Conservation (phyloP, 371 early-diverging fungal species). For the Vairimorpha ceranae region DNA sequence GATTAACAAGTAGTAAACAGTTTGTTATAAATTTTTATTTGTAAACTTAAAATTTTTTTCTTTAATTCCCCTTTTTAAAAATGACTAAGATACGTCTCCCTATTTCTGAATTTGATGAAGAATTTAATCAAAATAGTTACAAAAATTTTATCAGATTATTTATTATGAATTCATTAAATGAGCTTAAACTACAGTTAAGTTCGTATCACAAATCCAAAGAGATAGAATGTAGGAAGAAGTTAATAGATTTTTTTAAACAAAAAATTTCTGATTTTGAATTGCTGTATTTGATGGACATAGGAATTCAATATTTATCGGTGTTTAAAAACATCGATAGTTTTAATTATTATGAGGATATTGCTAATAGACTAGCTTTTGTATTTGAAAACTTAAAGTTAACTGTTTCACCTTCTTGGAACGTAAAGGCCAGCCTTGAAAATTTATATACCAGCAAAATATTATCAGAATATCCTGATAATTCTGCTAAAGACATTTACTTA, state of each 20-base stretch:
- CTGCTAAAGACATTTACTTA: constrained; percentile 3
- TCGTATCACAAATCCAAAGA: constrained; percentile 8
- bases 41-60: too few species aligned
- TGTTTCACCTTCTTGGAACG: constrained; percentile 22
- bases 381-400: constrained; percentile 29
- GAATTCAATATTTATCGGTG: background rate
- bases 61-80: background rate
- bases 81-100: background rate
- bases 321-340: background rate
- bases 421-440: background rate
- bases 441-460: background rate
- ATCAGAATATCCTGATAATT: background rate
- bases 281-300: constrained; percentile 2
- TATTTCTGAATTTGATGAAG: background rate
- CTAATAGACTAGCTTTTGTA: constrained; percentile 25
- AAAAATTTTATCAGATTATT: constrained; percentile 15
- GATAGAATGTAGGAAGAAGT: constrained; percentile 25
- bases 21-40: too few species aligned
- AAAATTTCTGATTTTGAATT: constrained; percentile 30
- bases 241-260: constrained; percentile 26
- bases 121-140: background rate
- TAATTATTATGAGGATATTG: constrained; percentile 15
- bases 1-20: constrained; percentile 22
- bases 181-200: constrained; percentile 6
- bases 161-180: constrained; percentile 21